phyloP scores from a whole-genome alignment of 495 filamentous ascomycete species.

The Paragyromitra xinjiangensis region DNA sequence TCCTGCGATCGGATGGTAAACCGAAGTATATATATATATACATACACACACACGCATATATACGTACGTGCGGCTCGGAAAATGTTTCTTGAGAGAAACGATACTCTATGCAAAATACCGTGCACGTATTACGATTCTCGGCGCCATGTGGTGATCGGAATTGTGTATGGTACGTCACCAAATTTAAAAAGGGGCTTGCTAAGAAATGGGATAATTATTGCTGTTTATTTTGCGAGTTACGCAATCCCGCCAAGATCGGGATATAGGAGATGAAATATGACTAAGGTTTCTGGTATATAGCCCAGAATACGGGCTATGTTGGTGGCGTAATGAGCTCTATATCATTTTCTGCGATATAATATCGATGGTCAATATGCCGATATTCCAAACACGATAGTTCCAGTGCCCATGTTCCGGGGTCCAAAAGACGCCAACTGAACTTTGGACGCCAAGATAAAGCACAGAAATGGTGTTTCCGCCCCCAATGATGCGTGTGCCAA shows the following conservation, averaged over 20 bases:
- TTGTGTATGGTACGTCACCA: slow-evolving; percentile 16
- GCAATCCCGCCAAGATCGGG: slow-evolving; percentile 1
- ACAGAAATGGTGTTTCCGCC: slow-evolving; percentile 1
- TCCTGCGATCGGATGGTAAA: slow-evolving; percentile 23
- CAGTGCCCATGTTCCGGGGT: slow-evolving; percentile 11
- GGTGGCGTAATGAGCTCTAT: slow-evolving; percentile 15
- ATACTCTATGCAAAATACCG: slow-evolving; percentile 28
- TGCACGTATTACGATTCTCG: slow-evolving; percentile 5
- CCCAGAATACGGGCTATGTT: slow-evolving; percentile 18
- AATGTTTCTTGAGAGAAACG: slow-evolving; percentile 7
- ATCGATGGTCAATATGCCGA: slow-evolving; percentile 17
- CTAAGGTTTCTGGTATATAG: slow-evolving; percentile 7
- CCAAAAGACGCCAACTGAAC: slow-evolving; percentile 7
- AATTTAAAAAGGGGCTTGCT: slow-evolving; percentile 1
- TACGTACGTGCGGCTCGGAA: not conserved
- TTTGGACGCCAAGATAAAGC: not conserved
- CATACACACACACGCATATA: not conserved
- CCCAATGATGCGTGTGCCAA: not conserved
- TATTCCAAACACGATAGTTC: not conserved
- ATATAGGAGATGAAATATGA: not conserved
- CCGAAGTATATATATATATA: slow-evolving; percentile 9
- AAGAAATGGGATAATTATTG: not conserved
- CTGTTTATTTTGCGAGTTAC: slow-evolving; percentile 11
- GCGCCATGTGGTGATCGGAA: slow-evolving; percentile 7
- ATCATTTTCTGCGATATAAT: not conserved